Percentiles rank a stretch among this genome's conserved stretches.
These are phyloP conservation scores for Yarrowia yakushimensis DNA, from an alignment of 805 yeast species.

Conservation along the genomic window DNA sequence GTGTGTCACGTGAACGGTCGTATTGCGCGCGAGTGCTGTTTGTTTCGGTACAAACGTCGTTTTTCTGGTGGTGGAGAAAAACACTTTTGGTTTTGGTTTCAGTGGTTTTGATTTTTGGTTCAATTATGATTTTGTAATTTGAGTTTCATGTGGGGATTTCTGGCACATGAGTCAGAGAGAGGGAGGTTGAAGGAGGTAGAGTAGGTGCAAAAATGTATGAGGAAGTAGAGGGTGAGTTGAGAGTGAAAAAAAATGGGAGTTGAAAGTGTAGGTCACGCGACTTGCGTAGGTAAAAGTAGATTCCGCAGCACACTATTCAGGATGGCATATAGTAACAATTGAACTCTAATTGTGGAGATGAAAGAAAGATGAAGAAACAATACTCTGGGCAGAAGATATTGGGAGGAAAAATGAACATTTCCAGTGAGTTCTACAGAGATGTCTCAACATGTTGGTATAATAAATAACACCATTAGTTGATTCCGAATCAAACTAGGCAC, in stretches of 20 bases:
- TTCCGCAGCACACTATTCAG: neutral
- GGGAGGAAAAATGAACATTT: neutral
- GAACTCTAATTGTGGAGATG: neutral
- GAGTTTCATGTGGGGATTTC: conserved; percentile 12
- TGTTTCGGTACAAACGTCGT: neutral
- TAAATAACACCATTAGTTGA: neutral
- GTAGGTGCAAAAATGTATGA: neutral
- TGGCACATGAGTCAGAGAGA: neutral
- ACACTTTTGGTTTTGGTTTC: neutral
- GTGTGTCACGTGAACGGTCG: neutral
- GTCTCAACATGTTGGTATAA: too few relatives aligned
- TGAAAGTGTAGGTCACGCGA: too few relatives aligned
- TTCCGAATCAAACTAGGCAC: too few relatives aligned
- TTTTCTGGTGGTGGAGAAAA: neutral
- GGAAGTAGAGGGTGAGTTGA: neutral
- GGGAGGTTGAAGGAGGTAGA: neutral
- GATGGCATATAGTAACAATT: neutral
- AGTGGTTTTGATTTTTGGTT: neutral
- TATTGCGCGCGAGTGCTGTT: neutral
- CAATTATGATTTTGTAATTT: neutral
- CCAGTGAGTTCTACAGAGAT: neutral
- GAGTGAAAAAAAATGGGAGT: too few relatives aligned
- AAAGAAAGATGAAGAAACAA: neutral
- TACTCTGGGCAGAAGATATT: neutral
- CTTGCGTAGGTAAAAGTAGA: too few relatives aligned